Evolutionary conservation across 148 eudicot genomes (phyloP).

Genomic region (Rheum nobile): DNA sequence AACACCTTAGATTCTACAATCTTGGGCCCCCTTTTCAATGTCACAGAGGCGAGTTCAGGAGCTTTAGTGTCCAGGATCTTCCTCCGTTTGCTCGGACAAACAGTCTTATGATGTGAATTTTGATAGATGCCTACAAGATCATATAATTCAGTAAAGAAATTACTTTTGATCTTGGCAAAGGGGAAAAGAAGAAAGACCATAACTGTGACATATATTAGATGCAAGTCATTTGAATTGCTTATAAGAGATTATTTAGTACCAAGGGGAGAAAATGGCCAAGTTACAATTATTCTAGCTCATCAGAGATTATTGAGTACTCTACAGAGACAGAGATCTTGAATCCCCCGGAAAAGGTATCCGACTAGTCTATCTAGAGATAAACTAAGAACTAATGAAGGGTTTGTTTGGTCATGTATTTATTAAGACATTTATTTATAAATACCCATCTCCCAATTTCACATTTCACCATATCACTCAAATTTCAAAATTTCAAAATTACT

Average conservation of each 20-base stretch:
- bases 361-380: background rate
- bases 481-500: too few relatives aligned
- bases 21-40: conserved; percentile 24
- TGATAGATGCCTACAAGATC: conserved; percentile 14
- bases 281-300: background rate
- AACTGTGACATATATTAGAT: background rate
- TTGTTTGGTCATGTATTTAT: too few relatives aligned
- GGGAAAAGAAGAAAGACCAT: background rate
- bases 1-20: conserved; percentile 25
- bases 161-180: background rate
- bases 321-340: background rate
- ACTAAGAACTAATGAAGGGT: background rate
- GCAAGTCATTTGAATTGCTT: background rate
- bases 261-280: background rate
- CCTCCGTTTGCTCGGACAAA: conserved; percentile 38
- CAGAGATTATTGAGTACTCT: background rate
- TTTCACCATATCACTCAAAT: too few relatives aligned
- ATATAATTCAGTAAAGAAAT: background rate
- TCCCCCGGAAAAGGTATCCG: background rate
- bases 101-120: conserved; percentile 23
- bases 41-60: conserved; percentile 24
- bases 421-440: too few relatives aligned
- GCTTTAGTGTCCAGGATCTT: conserved; percentile 31
- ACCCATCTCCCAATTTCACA: too few relatives aligned
- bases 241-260: background rate